Conservation (phyloP, 495 filamentous ascomycete species). For the Bryoglossum gracile region DNA sequence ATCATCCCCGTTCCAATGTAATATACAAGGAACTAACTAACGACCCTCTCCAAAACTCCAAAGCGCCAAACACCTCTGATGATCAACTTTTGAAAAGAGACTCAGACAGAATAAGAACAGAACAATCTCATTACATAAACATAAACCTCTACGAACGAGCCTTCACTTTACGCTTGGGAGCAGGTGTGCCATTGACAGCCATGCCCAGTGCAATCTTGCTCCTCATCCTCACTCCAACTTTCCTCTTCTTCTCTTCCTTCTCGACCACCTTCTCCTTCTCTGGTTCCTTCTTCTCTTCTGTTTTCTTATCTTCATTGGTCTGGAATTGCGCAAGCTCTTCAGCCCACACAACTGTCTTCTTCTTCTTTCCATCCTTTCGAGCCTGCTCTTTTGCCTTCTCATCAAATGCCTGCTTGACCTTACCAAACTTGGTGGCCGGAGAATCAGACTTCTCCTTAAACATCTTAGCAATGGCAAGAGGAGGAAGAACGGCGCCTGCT, state of each 20-base stretch:
- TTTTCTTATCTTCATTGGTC: constrained; percentile 6
- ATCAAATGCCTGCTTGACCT: constrained; percentile 22
- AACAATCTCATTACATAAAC: too few relatives aligned
- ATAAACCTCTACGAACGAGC: constrained; percentile 4
- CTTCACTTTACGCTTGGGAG: constrained; percentile 19
- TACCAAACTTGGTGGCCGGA: constrained; percentile 15
- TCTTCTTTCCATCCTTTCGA: constrained; percentile 7
- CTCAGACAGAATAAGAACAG: too few relatives aligned
- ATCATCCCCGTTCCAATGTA: too few relatives aligned
- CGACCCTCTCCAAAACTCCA: too few relatives aligned
- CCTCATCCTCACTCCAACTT: constrained; percentile 21
- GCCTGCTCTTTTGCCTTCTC: constrained; percentile 13
- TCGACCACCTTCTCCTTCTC: constrained; percentile 7
- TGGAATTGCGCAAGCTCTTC: constrained; percentile 24
- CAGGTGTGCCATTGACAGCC: constrained; percentile 24
- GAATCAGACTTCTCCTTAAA: constrained; percentile 23
- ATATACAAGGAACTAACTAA: too few relatives aligned
- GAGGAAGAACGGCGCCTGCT: constrained; percentile 29
- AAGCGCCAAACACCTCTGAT: too few relatives aligned
- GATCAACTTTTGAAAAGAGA: too few relatives aligned
- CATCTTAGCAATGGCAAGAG: constrained; percentile 28
- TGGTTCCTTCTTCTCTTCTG: background rate
- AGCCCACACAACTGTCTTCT: constrained; percentile 24
- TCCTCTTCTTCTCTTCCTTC: constrained; percentile 18
- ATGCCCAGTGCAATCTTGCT: constrained; percentile 24